A percentile compares a stretch with the other conserved stretches of the same genome.
phyloP scores from a whole-genome alignment of 1,139 yeast species.

The Hemisphaericaspora subhashii region DNA sequence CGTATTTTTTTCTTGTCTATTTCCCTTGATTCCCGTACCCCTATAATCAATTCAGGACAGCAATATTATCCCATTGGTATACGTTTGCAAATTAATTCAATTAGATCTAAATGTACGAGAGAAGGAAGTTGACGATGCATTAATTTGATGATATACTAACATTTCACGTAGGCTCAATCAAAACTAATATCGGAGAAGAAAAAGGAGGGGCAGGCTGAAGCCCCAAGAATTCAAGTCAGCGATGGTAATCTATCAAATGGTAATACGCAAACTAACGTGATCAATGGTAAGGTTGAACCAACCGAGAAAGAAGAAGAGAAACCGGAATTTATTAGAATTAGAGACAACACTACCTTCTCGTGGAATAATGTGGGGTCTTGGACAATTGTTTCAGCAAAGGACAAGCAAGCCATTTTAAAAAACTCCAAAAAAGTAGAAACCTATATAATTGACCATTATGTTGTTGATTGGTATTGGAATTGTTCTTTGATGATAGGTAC shows the following conservation, averaged over 20 bases:
- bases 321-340: slow-evolving; percentile 14
- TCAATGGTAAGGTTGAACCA: background rate
- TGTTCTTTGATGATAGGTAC: slow-evolving; percentile 63
- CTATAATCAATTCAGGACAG: too few relatives aligned
- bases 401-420: slow-evolving; percentile 28
- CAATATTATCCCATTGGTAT: too few relatives aligned
- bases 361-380: slow-evolving; percentile 47
- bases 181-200: background rate
- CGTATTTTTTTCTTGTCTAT: slow-evolving; percentile 3
- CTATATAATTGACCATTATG: slow-evolving; percentile 68
- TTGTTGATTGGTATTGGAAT: slow-evolving; percentile 74
- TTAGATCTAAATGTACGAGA: too few relatives aligned
- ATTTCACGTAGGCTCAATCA: background rate
- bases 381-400: slow-evolving; percentile 23
- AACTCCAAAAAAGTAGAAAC: slow-evolving; percentile 41
- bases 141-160: slow-evolving; percentile 1
- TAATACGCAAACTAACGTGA: background rate
- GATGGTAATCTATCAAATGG: background rate
- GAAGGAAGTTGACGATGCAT: too few relatives aligned
- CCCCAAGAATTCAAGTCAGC: background rate
- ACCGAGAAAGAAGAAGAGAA: background rate
- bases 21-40: too few relatives aligned
- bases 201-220: background rate
- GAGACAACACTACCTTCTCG: slow-evolving; percentile 37
- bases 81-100: too few relatives aligned